Conservation (phyloP, 257 asterid species). For the Solanum etuberosum region DNA sequence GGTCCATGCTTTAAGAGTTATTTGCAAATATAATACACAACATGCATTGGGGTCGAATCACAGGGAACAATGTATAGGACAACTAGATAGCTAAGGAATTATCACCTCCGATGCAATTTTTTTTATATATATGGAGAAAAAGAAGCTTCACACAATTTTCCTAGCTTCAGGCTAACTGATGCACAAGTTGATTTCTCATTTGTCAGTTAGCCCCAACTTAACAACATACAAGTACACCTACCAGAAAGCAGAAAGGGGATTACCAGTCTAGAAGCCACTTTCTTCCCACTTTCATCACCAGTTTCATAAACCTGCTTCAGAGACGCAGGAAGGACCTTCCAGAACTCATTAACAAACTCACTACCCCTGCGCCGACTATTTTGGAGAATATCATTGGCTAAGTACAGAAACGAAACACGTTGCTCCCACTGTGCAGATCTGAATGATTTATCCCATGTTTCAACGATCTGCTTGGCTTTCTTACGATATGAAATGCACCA, state of each 20-base stretch:
- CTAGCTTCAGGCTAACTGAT: neutral
- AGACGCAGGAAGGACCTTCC: slow-evolving; percentile 85
- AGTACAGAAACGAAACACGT: slow-evolving; percentile 67
- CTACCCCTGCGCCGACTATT: slow-evolving; percentile 95
- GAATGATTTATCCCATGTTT: slow-evolving; percentile 76
- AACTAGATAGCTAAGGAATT: no score
- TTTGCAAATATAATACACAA: no score
- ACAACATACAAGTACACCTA: neutral
- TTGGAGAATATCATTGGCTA: slow-evolving; percentile 91
- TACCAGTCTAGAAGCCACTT: slow-evolving; percentile 89
- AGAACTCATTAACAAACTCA: slow-evolving; percentile 90
- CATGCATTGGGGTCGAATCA: no score
- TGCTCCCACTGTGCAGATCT: slow-evolving; percentile 68
- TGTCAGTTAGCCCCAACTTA: neutral
- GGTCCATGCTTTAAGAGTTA: no score
- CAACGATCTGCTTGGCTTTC: slow-evolving; percentile 87
- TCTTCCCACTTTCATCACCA: slow-evolving; percentile 57
- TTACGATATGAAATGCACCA: slow-evolving; percentile 82
- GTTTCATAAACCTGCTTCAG: slow-evolving; percentile 54
- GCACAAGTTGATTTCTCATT: neutral
- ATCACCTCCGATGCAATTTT: no score
- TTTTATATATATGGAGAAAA: neutral
- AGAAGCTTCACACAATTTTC: neutral
- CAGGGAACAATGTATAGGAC: no score
- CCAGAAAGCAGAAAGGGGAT: slow-evolving; percentile 1